A percentile compares a stretch with the other conserved stretches of the same genome.
Evolutionary conservation across 2,329 filamentous ascomycete genomes (phyloP).

Genomic region (Exophiala phaeomuriformis): DNA sequence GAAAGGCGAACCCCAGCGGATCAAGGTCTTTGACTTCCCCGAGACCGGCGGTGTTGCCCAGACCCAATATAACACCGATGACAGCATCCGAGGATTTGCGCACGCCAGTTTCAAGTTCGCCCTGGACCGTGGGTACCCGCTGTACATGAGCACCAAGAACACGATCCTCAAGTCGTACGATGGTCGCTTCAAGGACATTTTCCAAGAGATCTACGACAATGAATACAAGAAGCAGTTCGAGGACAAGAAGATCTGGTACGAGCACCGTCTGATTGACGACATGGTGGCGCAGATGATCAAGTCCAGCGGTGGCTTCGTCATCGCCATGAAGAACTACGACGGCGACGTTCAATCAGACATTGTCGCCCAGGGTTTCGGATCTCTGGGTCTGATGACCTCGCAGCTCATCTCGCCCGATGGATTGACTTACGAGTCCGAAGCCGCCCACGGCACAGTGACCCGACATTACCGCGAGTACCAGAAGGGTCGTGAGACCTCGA

Average conservation of each 20-base stretch:
- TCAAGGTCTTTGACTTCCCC: slow-evolving; percentile 87
- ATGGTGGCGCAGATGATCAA: slow-evolving; percentile 99
- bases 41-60: slow-evolving; percentile 80
- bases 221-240: slow-evolving; percentile 85
- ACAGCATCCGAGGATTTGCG: slow-evolving; percentile 89
- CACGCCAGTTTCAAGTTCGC: slow-evolving; percentile 97
- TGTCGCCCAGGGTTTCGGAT: slow-evolving; percentile 95
- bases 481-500: slow-evolving; percentile 93
- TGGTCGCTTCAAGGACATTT: slow-evolving; percentile 98
- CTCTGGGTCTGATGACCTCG: slow-evolving; percentile 96
- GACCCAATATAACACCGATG: slow-evolving; percentile 97
- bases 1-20: slow-evolving; percentile 65
- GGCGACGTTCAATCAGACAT: slow-evolving; percentile 98
- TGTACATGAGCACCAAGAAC: slow-evolving; percentile 99
- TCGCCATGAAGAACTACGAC: slow-evolving; percentile 99
- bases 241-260: slow-evolving; percentile 92
- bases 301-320: slow-evolving; percentile 90
- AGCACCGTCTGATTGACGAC: slow-evolving; percentile 98
- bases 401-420: slow-evolving; percentile 94
- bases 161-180: slow-evolving; percentile 99
- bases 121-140: slow-evolving; percentile 73
- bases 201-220: slow-evolving; percentile 90
- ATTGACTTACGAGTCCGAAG: slow-evolving; percentile 95
- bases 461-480: slow-evolving; percentile 98
- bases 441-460: slow-evolving; percentile 95